Evolutionary conservation across 495 filamentous ascomycete species (phyloP).

Genomic region (Pyrenopolyporus hunteri): DNA sequence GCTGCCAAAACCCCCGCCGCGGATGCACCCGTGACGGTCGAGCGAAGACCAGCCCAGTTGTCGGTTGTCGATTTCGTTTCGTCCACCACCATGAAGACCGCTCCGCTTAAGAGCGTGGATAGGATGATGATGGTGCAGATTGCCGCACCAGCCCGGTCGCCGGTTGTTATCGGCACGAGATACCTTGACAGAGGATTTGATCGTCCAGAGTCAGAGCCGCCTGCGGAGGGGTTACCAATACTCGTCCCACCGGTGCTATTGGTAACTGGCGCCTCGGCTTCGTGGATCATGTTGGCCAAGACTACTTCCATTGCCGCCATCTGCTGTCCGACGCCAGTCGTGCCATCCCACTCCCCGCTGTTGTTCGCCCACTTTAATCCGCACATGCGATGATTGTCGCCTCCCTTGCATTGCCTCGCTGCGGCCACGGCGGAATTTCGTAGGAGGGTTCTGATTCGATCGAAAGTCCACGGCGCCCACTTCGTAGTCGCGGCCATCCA

Average conservation of each 20-base stretch:
- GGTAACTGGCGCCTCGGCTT: conserved; percentile 61
- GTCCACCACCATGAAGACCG: conserved; percentile 49
- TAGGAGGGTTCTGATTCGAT: conserved; percentile 66
- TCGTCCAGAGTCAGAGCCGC: conserved; percentile 51
- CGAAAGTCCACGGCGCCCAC: conserved; percentile 68
- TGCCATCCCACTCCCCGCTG: conserved; percentile 58
- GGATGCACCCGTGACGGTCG: conserved; percentile 8
- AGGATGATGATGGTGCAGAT: conserved; percentile 61
- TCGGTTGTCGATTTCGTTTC: conserved; percentile 34
- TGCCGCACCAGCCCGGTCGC: conserved; percentile 65
- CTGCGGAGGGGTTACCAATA: conserved; percentile 71
- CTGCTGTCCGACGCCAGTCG: conserved; percentile 69
- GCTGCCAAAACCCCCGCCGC: not conserved
- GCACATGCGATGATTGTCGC: conserved; percentile 66
- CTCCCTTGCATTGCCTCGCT: conserved; percentile 66
- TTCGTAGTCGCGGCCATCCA: conserved; percentile 78
- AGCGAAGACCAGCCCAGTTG: conserved; percentile 32
- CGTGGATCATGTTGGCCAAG: conserved; percentile 61
- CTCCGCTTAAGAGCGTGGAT: conserved; percentile 37
- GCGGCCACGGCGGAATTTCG: conserved; percentile 68
- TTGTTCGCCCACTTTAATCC: conserved; percentile 70
- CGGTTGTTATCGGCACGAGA: conserved; percentile 50
- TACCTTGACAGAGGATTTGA: conserved; percentile 29
- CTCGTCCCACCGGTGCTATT: conserved; percentile 75
- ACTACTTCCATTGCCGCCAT: conserved; percentile 73